Conservation (phyloP, 1,284 basidiomycete species). For the Fomes fomentarius region DNA sequence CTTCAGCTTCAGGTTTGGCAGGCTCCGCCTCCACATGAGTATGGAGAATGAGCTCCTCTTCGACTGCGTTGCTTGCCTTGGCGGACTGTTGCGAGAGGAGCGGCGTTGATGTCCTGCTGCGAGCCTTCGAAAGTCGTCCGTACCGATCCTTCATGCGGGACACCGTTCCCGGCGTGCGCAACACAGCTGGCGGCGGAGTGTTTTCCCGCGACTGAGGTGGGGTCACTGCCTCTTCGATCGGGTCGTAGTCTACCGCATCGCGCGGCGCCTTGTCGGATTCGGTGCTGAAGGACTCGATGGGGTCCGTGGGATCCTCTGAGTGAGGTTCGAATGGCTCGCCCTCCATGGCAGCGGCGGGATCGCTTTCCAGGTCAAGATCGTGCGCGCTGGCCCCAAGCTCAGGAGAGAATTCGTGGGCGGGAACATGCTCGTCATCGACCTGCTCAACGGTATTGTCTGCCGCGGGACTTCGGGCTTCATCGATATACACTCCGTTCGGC, state of each 20-base stretch:
- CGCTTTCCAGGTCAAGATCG: neutral
- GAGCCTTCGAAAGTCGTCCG: constrained; percentile 30
- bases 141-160: constrained; percentile 42
- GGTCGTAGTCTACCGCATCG: constrained; percentile 16
- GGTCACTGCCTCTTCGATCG: constrained; percentile 31
- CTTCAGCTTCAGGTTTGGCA: neutral
- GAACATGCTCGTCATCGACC: neutral
- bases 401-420: constrained; percentile 7
- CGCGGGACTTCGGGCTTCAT: too few species aligned
- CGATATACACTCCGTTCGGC: neutral
- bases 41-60: constrained; percentile 1
- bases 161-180: constrained; percentile 33
- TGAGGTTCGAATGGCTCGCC: constrained; percentile 7
- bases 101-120: neutral
- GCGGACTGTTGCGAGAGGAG: constrained; percentile 10
- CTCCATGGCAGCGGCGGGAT: neutral
- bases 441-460: neutral
- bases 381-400: neutral
- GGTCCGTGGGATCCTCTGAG: constrained; percentile 23
- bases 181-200: constrained; percentile 26
- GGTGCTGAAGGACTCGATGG: constrained; percentile 25
- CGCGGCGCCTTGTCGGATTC: constrained; percentile 9
- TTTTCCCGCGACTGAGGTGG: neutral
- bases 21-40: constrained; percentile 7
- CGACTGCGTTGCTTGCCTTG: neutral